Evolutionary conservation across 106 monocot species (phyloP), one percentile per base, ranked within the genome.

Genomic region (Xerophyta viscosa): DNA sequence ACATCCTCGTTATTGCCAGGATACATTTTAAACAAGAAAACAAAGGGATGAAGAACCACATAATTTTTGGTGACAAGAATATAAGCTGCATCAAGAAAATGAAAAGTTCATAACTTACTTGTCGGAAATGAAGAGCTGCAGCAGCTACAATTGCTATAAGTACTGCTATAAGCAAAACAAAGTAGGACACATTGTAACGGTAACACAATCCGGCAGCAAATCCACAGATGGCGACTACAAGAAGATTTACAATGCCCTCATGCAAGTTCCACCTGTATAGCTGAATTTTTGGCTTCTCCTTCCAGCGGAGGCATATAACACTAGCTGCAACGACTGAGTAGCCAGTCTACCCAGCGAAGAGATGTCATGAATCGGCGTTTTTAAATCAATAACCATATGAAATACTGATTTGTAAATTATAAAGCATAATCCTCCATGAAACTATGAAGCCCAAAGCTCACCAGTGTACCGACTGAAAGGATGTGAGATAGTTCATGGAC

Each of bases 311-410:
- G 29, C 79, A 68, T 64, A 98, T 57, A 20, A 98, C 79, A 82
- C 96, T 89, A 29, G 85, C 96, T 21, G 89, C 81, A 55, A 96
- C 96, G 74, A 96, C 96, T 49, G 96, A 96, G 76, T 96, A 96
- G 10, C 89, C 96, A 50, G 96, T 96, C 96, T 96, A 71, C 13
- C 28, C 51, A 60, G 19, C 21, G 42, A 64, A 51, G 13, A 50
- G n/a, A n/a, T n/a, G n/a, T n/a, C n/a, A n/a, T n/a, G n/a, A n/a
- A n/a, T n/a, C n/a, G n/a, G n/a, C n/a, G n/a, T n/a, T n/a, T n/a
- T n/a, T n/a, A n/a, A n/a, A n/a, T n/a, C n/a, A n/a, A n/a, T n/a
- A n/a, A n/a, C n/a, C n/a, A n/a, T n/a, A n/a, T n/a, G n/a, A n/a
- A n/a, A n/a, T n/a, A n/a, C n/a, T n/a, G n/a, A n/a, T n/a, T n/a